These are phyloP conservation scores for Neurospora sp. DNA, from an alignment of 495 filamentous ascomycete genomes.

Conservation along the genomic window DNA sequence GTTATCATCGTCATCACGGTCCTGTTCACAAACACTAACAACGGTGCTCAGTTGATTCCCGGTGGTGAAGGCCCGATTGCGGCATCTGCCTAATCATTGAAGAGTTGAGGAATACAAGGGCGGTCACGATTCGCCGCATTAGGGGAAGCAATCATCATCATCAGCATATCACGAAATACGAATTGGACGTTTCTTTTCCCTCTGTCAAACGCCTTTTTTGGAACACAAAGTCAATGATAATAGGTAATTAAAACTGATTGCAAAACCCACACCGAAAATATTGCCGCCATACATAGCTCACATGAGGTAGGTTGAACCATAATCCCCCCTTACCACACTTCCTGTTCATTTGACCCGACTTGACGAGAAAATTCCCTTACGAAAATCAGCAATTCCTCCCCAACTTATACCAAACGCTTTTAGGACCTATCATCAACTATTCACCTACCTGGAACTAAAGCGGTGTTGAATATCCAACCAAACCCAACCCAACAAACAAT, in stretches of 20 bases:
- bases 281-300: not conserved
- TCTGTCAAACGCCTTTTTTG: not conserved
- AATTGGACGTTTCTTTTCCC: not conserved
- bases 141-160: not conserved
- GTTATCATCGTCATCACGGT: slow-evolving; percentile 1
- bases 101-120: not conserved
- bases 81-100: slow-evolving; percentile 1
- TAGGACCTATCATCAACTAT: not conserved
- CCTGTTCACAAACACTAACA: not conserved
- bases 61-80: slow-evolving; percentile 67
- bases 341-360: not conserved
- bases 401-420: not conserved
- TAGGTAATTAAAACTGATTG: not conserved
- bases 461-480: not conserved
- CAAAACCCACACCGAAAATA: not conserved
- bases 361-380: not conserved
- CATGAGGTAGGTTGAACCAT: not conserved
- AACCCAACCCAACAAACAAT: not conserved
- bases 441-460: not conserved
- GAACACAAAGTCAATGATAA: not conserved
- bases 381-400: not conserved
- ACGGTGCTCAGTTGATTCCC: slow-evolving; percentile 59
- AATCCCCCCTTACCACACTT: not conserved
- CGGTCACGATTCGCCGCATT: not conserved
- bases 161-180: not conserved